phyloP scores from a whole-genome alignment of 768 basidiomycete genomes.

The Psilocybe sp. region DNA sequence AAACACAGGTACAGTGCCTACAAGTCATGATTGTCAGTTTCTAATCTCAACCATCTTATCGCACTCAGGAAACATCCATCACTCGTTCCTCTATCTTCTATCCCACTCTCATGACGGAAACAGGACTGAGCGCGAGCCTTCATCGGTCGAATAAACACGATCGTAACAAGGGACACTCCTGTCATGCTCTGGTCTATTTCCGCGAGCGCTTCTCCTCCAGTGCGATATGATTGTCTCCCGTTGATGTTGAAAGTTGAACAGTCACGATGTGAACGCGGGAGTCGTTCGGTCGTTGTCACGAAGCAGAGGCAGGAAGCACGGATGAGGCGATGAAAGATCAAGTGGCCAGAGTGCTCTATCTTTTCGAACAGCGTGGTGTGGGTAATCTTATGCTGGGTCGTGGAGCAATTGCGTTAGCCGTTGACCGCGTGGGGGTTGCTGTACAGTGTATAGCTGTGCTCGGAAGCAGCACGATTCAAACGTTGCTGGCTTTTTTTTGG shows the following conservation, averaged over 20 bases:
- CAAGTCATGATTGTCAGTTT: not conserved
- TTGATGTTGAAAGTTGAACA: slow-evolving; percentile 62
- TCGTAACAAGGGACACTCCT: slow-evolving; percentile 54
- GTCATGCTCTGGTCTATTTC: slow-evolving; percentile 74
- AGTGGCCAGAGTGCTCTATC: slow-evolving; percentile 61
- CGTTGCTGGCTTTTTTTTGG: slow-evolving; percentile 19
- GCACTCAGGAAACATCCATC: slow-evolving; percentile 66
- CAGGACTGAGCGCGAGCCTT: slow-evolving; percentile 53
- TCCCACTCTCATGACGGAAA: slow-evolving; percentile 50
- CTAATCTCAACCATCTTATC: not conserved
- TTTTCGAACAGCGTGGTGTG: slow-evolving; percentile 60
- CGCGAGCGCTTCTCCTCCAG: slow-evolving; percentile 54
- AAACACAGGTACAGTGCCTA: slow-evolving; percentile 30
- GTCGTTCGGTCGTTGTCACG: slow-evolving; percentile 26
- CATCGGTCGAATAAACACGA: slow-evolving; percentile 51
- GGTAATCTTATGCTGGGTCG: slow-evolving; percentile 65
- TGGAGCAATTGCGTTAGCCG: slow-evolving; percentile 73
- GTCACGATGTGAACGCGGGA: slow-evolving; percentile 67
- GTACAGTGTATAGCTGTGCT: too few species aligned
- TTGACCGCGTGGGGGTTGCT: slow-evolving; percentile 64
- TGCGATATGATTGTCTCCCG: slow-evolving; percentile 57
- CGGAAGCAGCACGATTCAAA: slow-evolving; percentile 18
- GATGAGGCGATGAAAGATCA: slow-evolving; percentile 58
- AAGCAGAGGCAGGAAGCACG: slow-evolving; percentile 18
- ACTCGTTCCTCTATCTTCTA: slow-evolving; percentile 74